phyloP scores from a whole-genome alignment of 352 stramenopile species.

The Globisporangium cylindrosporum region DNA sequence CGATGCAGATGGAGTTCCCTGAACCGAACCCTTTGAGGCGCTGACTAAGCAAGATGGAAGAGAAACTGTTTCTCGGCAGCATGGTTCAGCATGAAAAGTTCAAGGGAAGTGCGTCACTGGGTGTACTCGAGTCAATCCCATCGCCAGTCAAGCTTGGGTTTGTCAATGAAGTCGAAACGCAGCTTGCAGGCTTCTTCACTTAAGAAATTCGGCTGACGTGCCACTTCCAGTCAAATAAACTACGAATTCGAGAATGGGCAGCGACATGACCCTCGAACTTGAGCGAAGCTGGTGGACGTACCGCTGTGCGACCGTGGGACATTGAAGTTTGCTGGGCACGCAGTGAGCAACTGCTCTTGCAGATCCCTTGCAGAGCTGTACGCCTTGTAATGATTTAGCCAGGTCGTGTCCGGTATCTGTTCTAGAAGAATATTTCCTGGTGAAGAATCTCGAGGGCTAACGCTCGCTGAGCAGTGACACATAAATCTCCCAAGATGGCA shows the following conservation, averaged over 20 bases:
- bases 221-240: background rate
- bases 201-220: background rate
- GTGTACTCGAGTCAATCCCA: background rate
- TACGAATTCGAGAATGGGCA: background rate
- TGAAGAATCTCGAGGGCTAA: slow-evolving; percentile 17
- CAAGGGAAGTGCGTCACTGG: background rate
- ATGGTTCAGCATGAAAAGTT: background rate
- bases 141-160: background rate
- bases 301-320: background rate
- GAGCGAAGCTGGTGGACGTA: background rate
- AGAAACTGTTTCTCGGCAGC: background rate
- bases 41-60: background rate
- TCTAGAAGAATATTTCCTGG: background rate
- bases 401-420: slow-evolving; percentile 7
- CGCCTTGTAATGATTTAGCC: slow-evolving; percentile 22
- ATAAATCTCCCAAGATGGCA: slow-evolving; percentile 37
- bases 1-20: slow-evolving; percentile 16
- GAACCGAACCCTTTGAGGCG: too few relatives aligned
- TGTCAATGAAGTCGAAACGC: background rate
- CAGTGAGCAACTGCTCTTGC: background rate
- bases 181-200: background rate
- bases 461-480: slow-evolving; percentile 29
- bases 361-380: background rate
- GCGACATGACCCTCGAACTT: background rate
- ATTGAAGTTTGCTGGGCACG: background rate